Evolutionary conservation across 1,284 basidiomycete genomes (phyloP).

Genomic region (Malassezia japonica): DNA sequence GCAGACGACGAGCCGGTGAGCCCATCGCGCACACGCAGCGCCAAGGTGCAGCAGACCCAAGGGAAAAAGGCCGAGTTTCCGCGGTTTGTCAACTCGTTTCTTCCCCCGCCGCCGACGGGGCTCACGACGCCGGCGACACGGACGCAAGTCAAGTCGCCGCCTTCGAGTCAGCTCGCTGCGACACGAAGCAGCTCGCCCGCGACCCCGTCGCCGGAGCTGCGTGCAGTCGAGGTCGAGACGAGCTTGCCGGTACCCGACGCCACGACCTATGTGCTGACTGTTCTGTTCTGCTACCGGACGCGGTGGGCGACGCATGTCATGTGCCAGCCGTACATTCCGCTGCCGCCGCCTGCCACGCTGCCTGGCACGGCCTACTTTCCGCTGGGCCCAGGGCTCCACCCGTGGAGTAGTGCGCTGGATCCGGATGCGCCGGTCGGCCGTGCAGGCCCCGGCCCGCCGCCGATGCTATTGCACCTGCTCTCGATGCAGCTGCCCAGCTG

Average conservation of each 20-base stretch:
- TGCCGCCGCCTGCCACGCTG: neutral
- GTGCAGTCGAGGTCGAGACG: neutral
- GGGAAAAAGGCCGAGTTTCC: slow-evolving; percentile 11
- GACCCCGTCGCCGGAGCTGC: slow-evolving; percentile 8
- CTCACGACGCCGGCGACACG: neutral
- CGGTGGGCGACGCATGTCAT: slow-evolving; percentile 15
- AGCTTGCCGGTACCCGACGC: neutral
- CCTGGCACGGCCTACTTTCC: slow-evolving; percentile 1
- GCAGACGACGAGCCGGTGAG: neutral
- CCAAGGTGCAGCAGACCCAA: neutral
- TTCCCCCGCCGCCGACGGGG: neutral
- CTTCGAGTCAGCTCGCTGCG: neutral
- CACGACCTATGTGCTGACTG: neutral
- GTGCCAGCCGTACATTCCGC: neutral
- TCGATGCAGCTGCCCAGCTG: neutral
- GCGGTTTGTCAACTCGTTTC: slow-evolving; percentile 14
- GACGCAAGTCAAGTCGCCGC: neutral
- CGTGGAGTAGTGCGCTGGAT: neutral
- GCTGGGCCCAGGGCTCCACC: neutral
- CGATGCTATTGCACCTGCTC: slow-evolving; percentile 8
- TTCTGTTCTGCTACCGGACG: slow-evolving; percentile 5
- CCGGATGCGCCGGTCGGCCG: no score
- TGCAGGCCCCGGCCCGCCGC: no score
- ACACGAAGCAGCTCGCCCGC: neutral
- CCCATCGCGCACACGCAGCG: neutral